These are phyloP conservation scores for Lagenaria siceraria DNA, from an alignment of 306 rosid species.

Conservation along the genomic window DNA sequence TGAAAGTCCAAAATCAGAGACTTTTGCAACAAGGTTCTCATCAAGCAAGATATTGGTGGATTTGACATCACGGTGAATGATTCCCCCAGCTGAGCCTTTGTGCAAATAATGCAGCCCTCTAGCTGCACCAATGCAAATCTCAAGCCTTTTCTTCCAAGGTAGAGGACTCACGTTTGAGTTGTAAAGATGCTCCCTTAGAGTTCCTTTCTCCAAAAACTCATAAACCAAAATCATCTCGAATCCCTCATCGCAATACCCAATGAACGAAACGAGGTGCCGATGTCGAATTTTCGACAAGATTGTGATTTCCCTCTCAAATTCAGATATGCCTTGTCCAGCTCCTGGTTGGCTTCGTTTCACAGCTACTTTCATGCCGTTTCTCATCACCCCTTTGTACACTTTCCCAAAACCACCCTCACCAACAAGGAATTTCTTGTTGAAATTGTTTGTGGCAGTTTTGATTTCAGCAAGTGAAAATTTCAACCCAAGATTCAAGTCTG, in stretches of 20 bases:
- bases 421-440: constrained; percentile 18
- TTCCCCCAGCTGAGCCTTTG: not conserved
- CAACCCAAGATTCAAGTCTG: constrained; percentile 24
- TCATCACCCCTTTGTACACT: constrained; percentile 11
- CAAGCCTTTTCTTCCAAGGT: constrained; percentile 38
- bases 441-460: constrained; percentile 27
- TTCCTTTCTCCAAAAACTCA: constrained; percentile 47
- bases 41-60: not conserved
- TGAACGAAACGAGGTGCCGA: constrained; percentile 7
- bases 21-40: constrained; percentile 14
- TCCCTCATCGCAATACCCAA: constrained; percentile 44
- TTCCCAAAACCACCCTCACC: constrained; percentile 46
- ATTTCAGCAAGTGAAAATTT: constrained; percentile 27
- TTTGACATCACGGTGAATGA: not conserved
- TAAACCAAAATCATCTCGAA: constrained; percentile 45
- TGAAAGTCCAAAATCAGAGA: constrained; percentile 46
- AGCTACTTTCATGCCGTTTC: constrained; percentile 26
- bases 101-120: not conserved
- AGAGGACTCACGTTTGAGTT: constrained; percentile 20
- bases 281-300: constrained; percentile 41
- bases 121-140: not conserved
- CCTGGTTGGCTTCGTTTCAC: constrained; percentile 41
- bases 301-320: constrained; percentile 36
- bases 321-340: constrained; percentile 38
- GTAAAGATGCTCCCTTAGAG: constrained; percentile 38